These are phyloP conservation scores for Aspergillus pseudoviridinutans DNA, from an alignment of 2,329 filamentous ascomycete genomes.

Conservation along the genomic window DNA sequence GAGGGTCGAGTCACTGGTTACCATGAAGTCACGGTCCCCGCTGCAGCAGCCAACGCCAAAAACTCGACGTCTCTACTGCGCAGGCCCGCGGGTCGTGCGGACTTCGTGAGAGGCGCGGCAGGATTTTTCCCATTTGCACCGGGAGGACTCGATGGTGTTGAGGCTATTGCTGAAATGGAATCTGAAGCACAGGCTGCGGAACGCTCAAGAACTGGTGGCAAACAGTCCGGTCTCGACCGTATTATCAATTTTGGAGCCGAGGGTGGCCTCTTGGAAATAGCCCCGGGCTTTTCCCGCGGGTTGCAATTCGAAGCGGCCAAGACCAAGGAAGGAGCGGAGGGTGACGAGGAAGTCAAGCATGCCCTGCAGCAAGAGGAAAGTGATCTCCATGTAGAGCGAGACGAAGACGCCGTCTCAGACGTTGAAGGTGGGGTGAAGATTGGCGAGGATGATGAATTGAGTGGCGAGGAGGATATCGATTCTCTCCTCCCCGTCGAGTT, in stretches of 20 bases:
- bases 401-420: conserved; percentile 41
- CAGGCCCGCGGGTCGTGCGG: conserved; percentile 79
- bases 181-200: conserved; percentile 62
- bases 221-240: conserved; percentile 61
- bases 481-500: conserved; percentile 87
- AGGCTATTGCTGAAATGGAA: conserved; percentile 79
- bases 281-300: conserved; percentile 78
- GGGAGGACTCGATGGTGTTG: conserved; percentile 80
- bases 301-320: conserved; percentile 65
- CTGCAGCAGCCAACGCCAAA: conserved; percentile 84
- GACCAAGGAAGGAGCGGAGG: conserved; percentile 55
- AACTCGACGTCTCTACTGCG: conserved; percentile 86
- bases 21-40: conserved; percentile 86
- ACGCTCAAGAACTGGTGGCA: conserved; percentile 33
- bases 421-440: conserved; percentile 28
- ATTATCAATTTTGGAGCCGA: conserved; percentile 79
- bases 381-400: conserved; percentile 46
- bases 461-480: conserved; percentile 62
- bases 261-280: conserved; percentile 72
- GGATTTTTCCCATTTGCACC: conserved; percentile 94
- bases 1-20: conserved; percentile 93
- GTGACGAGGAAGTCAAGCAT: conserved; percentile 67
- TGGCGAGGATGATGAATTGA: conserved; percentile 24
- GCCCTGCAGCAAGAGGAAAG: conserved; percentile 49
- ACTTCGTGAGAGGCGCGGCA: conserved; percentile 88